Percentiles rank a stretch among this genome's conserved stretches.
Conservation (phyloP, 306 rosid species). For the Gillenia trifoliata region DNA sequence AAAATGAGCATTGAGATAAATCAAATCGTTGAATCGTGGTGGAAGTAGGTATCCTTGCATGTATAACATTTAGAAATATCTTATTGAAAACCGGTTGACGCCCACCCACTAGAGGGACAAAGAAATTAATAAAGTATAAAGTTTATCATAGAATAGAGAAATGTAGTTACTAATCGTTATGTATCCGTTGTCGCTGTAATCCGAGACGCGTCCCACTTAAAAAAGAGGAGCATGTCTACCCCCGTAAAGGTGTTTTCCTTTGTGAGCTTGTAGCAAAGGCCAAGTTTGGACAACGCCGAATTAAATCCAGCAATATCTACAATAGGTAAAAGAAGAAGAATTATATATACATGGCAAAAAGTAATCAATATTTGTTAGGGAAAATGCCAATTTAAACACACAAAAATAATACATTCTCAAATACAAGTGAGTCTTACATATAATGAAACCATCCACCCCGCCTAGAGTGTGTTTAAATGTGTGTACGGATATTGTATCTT, state of each 20-base stretch:
- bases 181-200: constrained; percentile 4
- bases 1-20: not conserved
- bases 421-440: too few relatives aligned
- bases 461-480: not conserved
- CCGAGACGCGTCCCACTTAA: not conserved
- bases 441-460: not conserved
- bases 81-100: not conserved
- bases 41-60: not conserved
- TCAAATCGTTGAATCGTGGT: not conserved
- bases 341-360: not conserved
- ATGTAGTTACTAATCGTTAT: not conserved
- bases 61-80: not conserved
- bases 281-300: not conserved
- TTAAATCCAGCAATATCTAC: not conserved
- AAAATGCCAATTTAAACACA: not conserved
- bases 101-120: not conserved
- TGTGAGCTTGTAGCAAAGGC: not conserved
- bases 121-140: not conserved
- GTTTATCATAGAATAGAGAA: not conserved
- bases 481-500: not conserved
- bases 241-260: not conserved
- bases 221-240: not conserved
- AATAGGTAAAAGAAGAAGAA: not conserved
- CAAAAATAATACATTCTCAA: not conserved
- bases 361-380: not conserved